Percentiles rank a stretch among this genome's conserved stretches.
phyloP scores from a whole-genome alignment of 177 flowering plant species.

The Vitis hybrid region DNA sequence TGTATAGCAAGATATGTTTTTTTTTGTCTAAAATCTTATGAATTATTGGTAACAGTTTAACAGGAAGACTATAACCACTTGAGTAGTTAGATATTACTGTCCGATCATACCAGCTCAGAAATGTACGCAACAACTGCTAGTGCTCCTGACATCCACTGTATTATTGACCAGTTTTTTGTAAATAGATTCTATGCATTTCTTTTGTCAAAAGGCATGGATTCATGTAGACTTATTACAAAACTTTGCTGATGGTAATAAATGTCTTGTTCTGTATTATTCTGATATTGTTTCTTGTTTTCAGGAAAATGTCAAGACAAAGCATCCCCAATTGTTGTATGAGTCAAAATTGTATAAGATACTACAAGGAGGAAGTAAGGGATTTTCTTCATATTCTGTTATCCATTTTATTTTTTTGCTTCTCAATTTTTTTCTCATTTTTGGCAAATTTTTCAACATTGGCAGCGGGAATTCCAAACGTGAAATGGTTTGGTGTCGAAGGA shows the following conservation, averaged over 20 bases:
- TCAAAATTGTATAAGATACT: slow-evolving; percentile 66
- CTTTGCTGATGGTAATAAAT: not conserved
- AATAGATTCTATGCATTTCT: too few species aligned
- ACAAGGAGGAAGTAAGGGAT: slow-evolving; percentile 73
- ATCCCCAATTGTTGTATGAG: slow-evolving; percentile 72
- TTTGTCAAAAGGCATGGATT: too few species aligned
- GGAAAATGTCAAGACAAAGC: slow-evolving; percentile 79
- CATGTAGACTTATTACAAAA: too few species aligned
- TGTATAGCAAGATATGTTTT: too few species aligned
- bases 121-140: too few species aligned
- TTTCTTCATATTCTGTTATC: not conserved
- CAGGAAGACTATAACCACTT: too few species aligned
- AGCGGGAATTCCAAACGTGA: slow-evolving; percentile 72
- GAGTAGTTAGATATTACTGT: too few species aligned
- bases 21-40: too few species aligned
- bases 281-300: slow-evolving; percentile 19
- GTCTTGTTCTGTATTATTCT: not conserved
- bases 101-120: too few species aligned
- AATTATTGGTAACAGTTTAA: too few species aligned
- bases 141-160: too few species aligned
- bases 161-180: too few species aligned
- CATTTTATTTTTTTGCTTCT: not conserved
- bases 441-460: slow-evolving; percentile 13
- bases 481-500: slow-evolving; percentile 70
- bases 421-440: not conserved